Evolutionary conservation across 1,139 yeast genomes (phyloP), one percentile per base, ranked within the genome.

Genomic region (Saccharomyces hybrid): DNA sequence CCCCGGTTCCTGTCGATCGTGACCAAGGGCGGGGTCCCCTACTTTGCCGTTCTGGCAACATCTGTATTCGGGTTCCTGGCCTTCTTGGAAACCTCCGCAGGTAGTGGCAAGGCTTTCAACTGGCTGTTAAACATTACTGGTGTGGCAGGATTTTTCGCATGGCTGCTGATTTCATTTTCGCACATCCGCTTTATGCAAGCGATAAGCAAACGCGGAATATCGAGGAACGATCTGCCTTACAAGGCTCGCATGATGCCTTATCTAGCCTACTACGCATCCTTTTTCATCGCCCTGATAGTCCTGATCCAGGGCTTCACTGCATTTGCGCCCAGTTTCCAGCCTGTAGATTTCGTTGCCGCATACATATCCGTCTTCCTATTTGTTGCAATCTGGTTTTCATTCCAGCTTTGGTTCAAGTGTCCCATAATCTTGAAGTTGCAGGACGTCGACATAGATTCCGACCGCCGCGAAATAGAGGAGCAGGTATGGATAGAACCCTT

Each of bases 61-160:
- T 73, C 89, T 4, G 65, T 77, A 0, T 79, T 85, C 63, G 93
- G 93, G 51, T 73, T 81, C 34, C 74, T 81, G 59, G 90, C 90
- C 1, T 85, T 82, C 69, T 77, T 91, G 76, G 86, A 84, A 53
- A 76, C 82, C 56, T 71, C 78, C 19, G 68, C 70, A 12, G 71
- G 75, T 54, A 95, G 96, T 52, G 74, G 75, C 32, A 75, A 78
- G 14, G 97, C 90, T 8, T 91, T 90, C 74, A 73, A 78, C 62
- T 91, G 96, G 91, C 79, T 91, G 60, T 79, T 89, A 62, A 88
- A 88, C 71, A 83, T 91, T 61, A 80, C 89, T 38, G 87, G 89
- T 26, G 85, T 86, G 50, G 83, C 90, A 4, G 91, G 91, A 52
- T 76, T 85, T 63, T 82, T 85, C 60, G 79, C 88, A 7, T 86